Conservation (phyloP, 2,329 filamentous ascomycete genomes). For the Colletotrichum tropicale region DNA sequence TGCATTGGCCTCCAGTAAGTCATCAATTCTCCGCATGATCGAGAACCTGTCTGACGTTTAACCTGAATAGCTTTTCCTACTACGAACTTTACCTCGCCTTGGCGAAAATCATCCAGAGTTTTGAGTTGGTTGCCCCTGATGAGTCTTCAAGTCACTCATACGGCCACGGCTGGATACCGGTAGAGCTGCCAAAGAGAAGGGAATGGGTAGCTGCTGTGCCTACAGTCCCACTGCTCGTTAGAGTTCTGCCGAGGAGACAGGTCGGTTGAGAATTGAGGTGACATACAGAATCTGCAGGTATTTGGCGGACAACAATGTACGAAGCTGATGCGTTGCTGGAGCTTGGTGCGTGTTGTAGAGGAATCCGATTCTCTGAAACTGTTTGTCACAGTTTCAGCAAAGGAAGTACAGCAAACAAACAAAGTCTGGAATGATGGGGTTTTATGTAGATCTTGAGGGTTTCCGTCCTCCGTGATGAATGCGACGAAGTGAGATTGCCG, state of each 20-base stretch:
- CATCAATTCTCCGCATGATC: no score
- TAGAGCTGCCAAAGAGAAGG: constrained; percentile 21
- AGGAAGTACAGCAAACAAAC: not conserved
- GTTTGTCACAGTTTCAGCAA: not conserved
- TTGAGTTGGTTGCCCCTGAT: not conserved
- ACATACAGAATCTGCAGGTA: not conserved
- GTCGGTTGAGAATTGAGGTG: not conserved
- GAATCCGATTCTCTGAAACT: not conserved
- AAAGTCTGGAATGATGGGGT: not conserved
- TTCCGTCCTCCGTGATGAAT: not conserved
- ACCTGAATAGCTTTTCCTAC: not conserved
- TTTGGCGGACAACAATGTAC: not conserved
- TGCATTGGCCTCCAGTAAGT: constrained; percentile 32
- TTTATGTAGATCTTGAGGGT: not conserved
- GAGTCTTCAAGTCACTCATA: not conserved
- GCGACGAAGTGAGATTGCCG: not conserved
- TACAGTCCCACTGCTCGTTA: not conserved
- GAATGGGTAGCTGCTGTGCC: constrained; percentile 27
- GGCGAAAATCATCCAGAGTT: not conserved
- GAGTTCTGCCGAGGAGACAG: not conserved
- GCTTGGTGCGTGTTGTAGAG: not conserved
- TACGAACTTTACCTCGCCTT: not conserved
- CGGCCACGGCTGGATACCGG: constrained; percentile 15
- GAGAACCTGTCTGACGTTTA: not conserved
- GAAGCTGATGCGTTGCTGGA: not conserved